Evolutionary conservation across 2,329 filamentous ascomycete species (phyloP), one percentile per base, ranked within the genome.

Genomic region (Phialophora chinensis): DNA sequence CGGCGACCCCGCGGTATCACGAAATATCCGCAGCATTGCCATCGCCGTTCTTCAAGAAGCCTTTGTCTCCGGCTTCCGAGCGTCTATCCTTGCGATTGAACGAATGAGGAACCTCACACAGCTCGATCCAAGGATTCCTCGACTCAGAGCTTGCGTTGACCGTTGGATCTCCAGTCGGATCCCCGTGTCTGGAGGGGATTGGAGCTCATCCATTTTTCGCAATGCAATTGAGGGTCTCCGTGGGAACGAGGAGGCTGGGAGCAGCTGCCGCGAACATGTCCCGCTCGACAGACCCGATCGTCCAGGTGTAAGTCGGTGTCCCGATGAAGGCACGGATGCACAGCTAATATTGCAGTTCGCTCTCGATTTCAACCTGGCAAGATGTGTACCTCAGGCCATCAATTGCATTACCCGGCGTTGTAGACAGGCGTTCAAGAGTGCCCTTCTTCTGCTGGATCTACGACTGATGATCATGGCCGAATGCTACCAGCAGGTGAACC

Each of bases 381-480:
- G n/a, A 8, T 50, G 42, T 50, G 42, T 60, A 25, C 27, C 57
- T 33, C 25, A 47, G 23, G 57, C 57, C 1, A 35, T 60, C 12
- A 12, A n/a, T n/a, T 60, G 57, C 31, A 33, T 50, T 29, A 23
- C 14, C 20, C 42, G 42, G 5, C 7, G n/a, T 49, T 60, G 57
- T 5, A 6, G 12, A 49, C 47, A 60, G n/a, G 38, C 42, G 8
- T 60, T 31, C 42, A 42, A 38, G 12, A 60, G 57, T 23, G 57
- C 42, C 5, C 42, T 60, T 4, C n/a, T 49, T 33, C 20, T 60
- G 42, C 25, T 50, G 3, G 57, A 60, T 44, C n/a, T 60, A 5
- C 27, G 57, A 60, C 20, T 60, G 27, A 60, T 60, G 57, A 8
- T 60, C 35, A 50, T 60, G 3, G 42, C 57, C n/a, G 57, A 42